Evolutionary conservation across 805 yeast species (phyloP).

Genomic region (Monosporozyma unispora): DNA sequence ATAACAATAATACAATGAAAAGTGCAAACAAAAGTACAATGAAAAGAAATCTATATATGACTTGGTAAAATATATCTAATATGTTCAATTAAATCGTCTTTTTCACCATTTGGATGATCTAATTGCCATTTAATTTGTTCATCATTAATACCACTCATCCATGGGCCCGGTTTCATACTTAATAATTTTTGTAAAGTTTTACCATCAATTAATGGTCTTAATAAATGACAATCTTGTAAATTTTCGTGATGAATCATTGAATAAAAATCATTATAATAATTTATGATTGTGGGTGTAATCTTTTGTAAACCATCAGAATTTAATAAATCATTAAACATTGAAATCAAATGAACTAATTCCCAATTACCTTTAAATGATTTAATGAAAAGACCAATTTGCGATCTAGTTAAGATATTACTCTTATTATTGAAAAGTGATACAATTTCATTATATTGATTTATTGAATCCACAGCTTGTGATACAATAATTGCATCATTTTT

Average conservation of each 20-base stretch:
- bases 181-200: conserved; percentile 48
- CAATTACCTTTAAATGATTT: conserved; percentile 47
- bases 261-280: conserved; percentile 31
- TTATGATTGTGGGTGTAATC: not conserved
- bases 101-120: conserved; percentile 50
- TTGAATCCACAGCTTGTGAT: conserved; percentile 35
- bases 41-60: conserved; percentile 6
- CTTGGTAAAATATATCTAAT: conserved; percentile 22
- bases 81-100: conserved; percentile 46
- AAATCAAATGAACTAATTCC: conserved; percentile 36
- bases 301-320: conserved; percentile 1
- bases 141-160: conserved; percentile 58
- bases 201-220: conserved; percentile 71
- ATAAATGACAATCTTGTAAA: conserved; percentile 24
- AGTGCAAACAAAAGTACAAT: not conserved
- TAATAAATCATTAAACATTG: conserved; percentile 15
- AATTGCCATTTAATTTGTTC: conserved; percentile 66
- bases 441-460: conserved; percentile 18
- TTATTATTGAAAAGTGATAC: conserved; percentile 22
- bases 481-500: conserved; percentile 45
- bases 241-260: conserved; percentile 17
- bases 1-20: not conserved
- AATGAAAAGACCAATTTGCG: conserved; percentile 53
- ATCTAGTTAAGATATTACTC: conserved; percentile 31
- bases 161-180: conserved; percentile 69